phyloP scores from a whole-genome alignment of 805 yeast genomes.

The Phaffomyces antillensis region DNA sequence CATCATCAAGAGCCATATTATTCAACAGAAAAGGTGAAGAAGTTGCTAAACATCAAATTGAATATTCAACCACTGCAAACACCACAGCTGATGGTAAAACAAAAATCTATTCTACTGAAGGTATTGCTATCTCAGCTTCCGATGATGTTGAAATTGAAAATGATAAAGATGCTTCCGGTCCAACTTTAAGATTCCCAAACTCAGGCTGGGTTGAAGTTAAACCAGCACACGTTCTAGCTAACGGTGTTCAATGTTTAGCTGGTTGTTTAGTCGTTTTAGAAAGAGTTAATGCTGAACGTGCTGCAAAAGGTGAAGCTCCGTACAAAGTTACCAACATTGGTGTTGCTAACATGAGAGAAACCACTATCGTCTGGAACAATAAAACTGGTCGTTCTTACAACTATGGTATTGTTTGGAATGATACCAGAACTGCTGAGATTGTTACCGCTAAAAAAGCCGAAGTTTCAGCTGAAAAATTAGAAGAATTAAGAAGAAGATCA shows the following conservation, averaged over 20 bases:
- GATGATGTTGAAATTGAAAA: conserved; percentile 58
- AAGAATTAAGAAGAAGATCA: conserved; percentile 52
- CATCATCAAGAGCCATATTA: conserved; percentile 82
- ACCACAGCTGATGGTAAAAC: conserved; percentile 37
- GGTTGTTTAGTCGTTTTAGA: conserved; percentile 54
- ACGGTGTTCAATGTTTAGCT: conserved; percentile 73
- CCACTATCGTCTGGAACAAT: conserved; percentile 83
- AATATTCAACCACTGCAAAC: conserved; percentile 68
- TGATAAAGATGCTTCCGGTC: conserved; percentile 37
- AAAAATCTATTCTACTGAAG: conserved; percentile 67
- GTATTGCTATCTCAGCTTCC: conserved; percentile 56
- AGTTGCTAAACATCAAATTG: conserved; percentile 84
- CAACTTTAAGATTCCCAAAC: conserved; percentile 69
- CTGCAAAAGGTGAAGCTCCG: conserved; percentile 37
- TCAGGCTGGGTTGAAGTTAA: conserved; percentile 95
- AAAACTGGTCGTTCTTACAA: conserved; percentile 80
- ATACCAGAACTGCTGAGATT: conserved; percentile 73
- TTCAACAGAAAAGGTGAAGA: conserved; percentile 70
- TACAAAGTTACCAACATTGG: conserved; percentile 71
- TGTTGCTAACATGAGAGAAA: conserved; percentile 93
- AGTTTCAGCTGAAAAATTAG: conserved; percentile 48
- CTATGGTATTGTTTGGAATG: conserved; percentile 92
- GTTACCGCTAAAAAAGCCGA: conserved; percentile 55
- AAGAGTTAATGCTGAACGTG: conserved; percentile 44
- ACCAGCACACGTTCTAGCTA: conserved; percentile 74